phyloP scores from a whole-genome alignment of 345 rosid genomes.

The Dovyalis caffra region DNA sequence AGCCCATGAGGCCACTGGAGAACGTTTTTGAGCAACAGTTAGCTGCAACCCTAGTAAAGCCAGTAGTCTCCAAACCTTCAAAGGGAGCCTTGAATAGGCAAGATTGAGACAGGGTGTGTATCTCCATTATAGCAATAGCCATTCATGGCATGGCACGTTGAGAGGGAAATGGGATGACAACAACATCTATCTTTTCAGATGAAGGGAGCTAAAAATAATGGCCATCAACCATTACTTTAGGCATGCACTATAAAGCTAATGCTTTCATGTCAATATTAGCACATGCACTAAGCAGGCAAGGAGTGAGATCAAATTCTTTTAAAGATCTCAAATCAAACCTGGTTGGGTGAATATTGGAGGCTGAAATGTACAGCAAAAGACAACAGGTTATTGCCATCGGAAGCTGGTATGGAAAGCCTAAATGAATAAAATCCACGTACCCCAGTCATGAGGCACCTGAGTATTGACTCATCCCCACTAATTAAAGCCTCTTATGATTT shows the following conservation, averaged over 20 bases:
- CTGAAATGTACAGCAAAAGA: too few species aligned
- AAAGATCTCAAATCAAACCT: too few species aligned
- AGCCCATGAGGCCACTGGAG: constrained; percentile 12
- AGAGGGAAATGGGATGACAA: too few species aligned
- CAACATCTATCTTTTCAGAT: neutral
- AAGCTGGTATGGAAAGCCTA: neutral
- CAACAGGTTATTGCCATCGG: neutral
- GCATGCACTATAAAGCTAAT: too few species aligned
- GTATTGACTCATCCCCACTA: too few species aligned
- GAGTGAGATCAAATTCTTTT: too few species aligned
- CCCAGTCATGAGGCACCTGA: constrained; percentile 12
- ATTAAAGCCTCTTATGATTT: neutral
- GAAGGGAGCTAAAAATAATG: neutral
- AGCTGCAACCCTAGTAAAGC: neutral
- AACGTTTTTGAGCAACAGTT: neutral
- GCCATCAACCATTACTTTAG: too few species aligned
- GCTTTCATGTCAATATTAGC: too few species aligned
- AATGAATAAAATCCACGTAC: neutral
- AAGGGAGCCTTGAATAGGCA: neutral
- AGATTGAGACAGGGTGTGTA: neutral
- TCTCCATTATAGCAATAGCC: neutral
- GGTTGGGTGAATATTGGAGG: neutral
- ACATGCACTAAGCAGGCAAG: too few species aligned
- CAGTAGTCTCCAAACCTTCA: neutral
- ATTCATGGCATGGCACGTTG: neutral